Percentiles rank a stretch among this genome's conserved stretches.
Evolutionary conservation across 2,329 filamentous ascomycete species (phyloP).

Genomic region (Metarhizium robertsii): DNA sequence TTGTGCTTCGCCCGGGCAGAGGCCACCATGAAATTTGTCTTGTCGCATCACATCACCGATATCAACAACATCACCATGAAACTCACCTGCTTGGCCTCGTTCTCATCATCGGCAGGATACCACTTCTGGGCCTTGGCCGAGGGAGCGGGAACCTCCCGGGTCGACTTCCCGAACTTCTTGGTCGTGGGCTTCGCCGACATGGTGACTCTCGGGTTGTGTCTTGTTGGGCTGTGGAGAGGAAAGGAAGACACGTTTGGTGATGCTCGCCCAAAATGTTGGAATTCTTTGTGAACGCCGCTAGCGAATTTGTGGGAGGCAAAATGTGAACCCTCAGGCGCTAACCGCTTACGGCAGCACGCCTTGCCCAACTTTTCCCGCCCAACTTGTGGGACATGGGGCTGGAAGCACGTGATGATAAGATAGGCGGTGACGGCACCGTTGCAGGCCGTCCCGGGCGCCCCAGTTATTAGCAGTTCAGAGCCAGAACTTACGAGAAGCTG

Average conservation of each 20-base stretch:
- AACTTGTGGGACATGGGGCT: constrained; percentile 21
- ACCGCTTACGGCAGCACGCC: constrained; percentile 17
- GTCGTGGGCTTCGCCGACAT: constrained; percentile 71
- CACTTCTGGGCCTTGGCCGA: constrained; percentile 96
- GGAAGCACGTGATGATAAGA: constrained; percentile 28
- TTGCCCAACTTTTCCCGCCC: constrained; percentile 9
- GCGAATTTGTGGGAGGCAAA: constrained; percentile 35
- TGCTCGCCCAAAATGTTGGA: constrained; percentile 31
- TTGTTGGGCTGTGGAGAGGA: constrained; percentile 24
- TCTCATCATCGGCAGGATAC: constrained; percentile 93
- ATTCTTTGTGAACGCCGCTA: constrained; percentile 32
- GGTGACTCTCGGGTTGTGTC: constrained; percentile 41
- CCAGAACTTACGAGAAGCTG: constrained; percentile 32
- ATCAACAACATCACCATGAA: constrained; percentile 13
- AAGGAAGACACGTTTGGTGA: constrained; percentile 27
- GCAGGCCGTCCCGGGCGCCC: background rate
- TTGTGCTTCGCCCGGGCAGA: background rate
- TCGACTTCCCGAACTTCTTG: constrained; percentile 97
- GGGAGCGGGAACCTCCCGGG: constrained; percentile 79
- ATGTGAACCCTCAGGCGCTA: constrained; percentile 33
- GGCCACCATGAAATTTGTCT: background rate
- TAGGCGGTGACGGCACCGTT: constrained; percentile 7
- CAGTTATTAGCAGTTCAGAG: constrained; percentile 3
- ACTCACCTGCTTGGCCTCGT: constrained; percentile 90
- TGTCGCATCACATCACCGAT: constrained; percentile 9